A percentile compares a stretch with the other conserved stretches of the same genome.
phyloP scores from a whole-genome alignment of 345 rosid genomes.

The Arabis alpina region DNA sequence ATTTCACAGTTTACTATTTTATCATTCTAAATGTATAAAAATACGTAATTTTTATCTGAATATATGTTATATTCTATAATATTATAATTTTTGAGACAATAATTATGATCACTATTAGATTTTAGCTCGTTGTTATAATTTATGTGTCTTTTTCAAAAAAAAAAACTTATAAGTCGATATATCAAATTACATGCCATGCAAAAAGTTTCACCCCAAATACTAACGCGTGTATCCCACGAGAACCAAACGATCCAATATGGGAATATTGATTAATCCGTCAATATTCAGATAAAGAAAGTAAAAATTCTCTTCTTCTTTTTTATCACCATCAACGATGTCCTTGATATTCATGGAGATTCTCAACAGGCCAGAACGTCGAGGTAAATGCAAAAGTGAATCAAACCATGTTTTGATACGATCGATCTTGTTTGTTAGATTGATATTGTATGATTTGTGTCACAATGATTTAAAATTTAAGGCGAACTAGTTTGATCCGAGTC shows the following conservation, averaged over 20 bases:
- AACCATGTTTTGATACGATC: constrained; percentile 13
- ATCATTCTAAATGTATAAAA: too few species aligned
- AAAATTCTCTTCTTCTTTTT: background rate
- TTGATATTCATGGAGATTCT: constrained; percentile 20
- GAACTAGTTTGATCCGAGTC: constrained; percentile 11
- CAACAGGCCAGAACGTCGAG: constrained; percentile 9
- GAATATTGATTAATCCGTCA: background rate
- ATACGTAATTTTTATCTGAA: too few species aligned
- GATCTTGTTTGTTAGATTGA: background rate
- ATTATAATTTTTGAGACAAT: background rate
- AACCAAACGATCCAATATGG: constrained; percentile 20
- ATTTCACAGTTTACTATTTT: too few species aligned
- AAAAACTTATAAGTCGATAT: background rate
- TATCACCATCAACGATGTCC: constrained; percentile 8
- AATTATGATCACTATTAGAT: background rate
- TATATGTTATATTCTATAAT: too few species aligned
- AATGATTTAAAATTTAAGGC: background rate
- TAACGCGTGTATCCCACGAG: constrained; percentile 28
- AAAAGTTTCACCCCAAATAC: constrained; percentile 22
- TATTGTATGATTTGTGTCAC: constrained; percentile 11
- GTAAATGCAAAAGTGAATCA: constrained; percentile 23
- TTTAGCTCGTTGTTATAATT: background rate
- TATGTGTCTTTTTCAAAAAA: background rate
- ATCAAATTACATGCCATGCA: constrained; percentile 33
- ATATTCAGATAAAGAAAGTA: background rate